Conservation (phyloP, 2,329 filamentous ascomycete genomes). For the Colletotrichum karsti region DNA sequence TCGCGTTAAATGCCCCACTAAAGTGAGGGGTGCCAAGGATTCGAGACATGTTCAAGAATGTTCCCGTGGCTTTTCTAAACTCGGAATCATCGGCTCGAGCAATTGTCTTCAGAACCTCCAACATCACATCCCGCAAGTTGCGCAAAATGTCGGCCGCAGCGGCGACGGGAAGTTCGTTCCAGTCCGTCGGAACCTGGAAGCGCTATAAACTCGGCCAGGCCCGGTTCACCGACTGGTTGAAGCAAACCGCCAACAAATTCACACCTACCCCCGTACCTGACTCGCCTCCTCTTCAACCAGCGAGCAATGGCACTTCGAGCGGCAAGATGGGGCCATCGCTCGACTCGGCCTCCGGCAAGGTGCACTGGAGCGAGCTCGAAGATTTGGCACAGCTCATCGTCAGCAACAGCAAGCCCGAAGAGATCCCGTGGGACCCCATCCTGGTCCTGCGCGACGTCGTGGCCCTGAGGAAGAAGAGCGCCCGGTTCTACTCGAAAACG, state of each 20-base stretch:
- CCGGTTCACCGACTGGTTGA: conserved; percentile 1
- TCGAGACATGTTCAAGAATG: too few species aligned
- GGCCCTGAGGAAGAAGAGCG: not conserved
- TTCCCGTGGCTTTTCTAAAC: too few species aligned
- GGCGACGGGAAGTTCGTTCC: not conserved
- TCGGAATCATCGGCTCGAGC: too few species aligned
- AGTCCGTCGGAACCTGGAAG: not conserved
- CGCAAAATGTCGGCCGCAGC: not conserved
- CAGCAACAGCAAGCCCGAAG: conserved; percentile 1
- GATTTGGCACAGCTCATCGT: not conserved
- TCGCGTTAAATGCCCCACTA: too few species aligned
- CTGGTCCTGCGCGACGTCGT: not conserved
- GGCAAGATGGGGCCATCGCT: not conserved
- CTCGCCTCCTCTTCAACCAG: too few species aligned
- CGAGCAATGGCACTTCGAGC: not conserved
- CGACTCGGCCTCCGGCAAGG: not conserved
- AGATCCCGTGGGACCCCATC: not conserved
- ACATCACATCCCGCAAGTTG: too few species aligned
- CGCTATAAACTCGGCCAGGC: conserved; percentile 8
- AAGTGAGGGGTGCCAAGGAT: too few species aligned
- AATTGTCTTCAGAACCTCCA: too few species aligned
- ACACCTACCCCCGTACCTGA: not conserved
- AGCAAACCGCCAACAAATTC: not conserved
- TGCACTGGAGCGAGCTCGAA: not conserved
- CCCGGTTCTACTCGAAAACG: not conserved